Evolutionary conservation across 2,329 filamentous ascomycete species (phyloP).

Genomic region (Monilinia aucupariae): DNA sequence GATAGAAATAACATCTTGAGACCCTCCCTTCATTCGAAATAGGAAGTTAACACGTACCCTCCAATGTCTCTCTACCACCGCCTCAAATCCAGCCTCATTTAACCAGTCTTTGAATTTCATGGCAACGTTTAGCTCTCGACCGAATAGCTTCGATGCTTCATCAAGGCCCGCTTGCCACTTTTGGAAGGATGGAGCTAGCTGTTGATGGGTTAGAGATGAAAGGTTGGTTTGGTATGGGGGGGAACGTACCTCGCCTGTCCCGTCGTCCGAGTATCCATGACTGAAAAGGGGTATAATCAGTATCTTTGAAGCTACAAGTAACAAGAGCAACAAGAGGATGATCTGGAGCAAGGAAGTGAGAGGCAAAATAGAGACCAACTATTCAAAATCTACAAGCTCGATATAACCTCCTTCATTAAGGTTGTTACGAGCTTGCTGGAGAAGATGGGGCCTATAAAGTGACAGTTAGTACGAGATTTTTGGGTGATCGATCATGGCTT

Average conservation of each 20-base stretch:
- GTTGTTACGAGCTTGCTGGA: slow-evolving; percentile 24
- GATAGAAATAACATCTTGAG: neutral
- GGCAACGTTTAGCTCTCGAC: slow-evolving; percentile 27
- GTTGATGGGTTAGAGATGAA: neutral
- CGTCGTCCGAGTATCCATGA: slow-evolving; percentile 9
- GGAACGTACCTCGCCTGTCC: slow-evolving; percentile 1
- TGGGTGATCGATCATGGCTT: neutral
- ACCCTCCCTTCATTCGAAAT: neutral
- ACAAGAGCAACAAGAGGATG: neutral
- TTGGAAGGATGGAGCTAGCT: slow-evolving; percentile 17
- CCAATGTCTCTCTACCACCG: slow-evolving; percentile 19
- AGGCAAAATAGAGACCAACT: slow-evolving; percentile 18
- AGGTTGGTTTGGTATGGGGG: neutral
- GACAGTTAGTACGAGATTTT: neutral
- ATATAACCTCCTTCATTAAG: slow-evolving; percentile 29
- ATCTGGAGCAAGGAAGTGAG: neutral
- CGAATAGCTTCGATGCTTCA: slow-evolving; percentile 36
- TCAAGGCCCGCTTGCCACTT: slow-evolving; percentile 24
- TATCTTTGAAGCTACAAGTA: neutral
- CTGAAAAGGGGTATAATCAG: neutral
- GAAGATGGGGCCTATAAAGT: slow-evolving; percentile 27
- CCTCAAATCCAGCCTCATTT: slow-evolving; percentile 37
- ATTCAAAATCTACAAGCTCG: slow-evolving; percentile 29
- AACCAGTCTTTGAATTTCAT: slow-evolving; percentile 29
- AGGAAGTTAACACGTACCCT: neutral